phyloP scores from a whole-genome alignment of 2,329 filamentous ascomycete species.

The Dissoconium aciculare region DNA sequence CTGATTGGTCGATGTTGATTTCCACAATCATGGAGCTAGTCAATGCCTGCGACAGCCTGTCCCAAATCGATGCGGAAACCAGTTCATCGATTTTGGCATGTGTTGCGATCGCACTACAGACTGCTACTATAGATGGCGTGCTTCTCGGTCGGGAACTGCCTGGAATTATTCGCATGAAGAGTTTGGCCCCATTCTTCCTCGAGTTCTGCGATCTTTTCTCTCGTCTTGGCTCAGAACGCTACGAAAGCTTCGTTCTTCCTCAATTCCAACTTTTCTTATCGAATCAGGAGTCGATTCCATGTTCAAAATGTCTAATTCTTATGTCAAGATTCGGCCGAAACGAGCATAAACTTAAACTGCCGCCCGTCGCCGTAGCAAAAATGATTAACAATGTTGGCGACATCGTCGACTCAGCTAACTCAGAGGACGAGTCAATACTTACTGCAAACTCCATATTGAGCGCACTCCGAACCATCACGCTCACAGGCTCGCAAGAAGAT shows the following conservation, averaged over 20 bases:
- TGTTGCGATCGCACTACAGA: slow-evolving; percentile 53
- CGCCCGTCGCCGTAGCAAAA: slow-evolving; percentile 1
- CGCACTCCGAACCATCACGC: too few species aligned
- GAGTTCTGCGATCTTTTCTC: slow-evolving; percentile 73
- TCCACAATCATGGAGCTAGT: slow-evolving; percentile 25
- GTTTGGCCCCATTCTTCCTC: slow-evolving; percentile 59
- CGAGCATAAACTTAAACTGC: slow-evolving; percentile 7
- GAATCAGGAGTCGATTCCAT: slow-evolving; percentile 26
- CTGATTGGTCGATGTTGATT: slow-evolving; percentile 54
- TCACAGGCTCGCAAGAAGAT: too few species aligned
- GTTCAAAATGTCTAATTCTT: slow-evolving; percentile 2
- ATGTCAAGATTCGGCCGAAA: slow-evolving; percentile 6
- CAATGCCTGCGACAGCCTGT: slow-evolving; percentile 8
- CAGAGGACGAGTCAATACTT: too few species aligned
- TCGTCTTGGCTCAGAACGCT: slow-evolving; percentile 56
- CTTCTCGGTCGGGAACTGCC: slow-evolving; percentile 55
- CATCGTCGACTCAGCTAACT: not conserved
- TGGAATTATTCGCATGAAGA: slow-evolving; percentile 48
- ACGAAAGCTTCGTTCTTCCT: slow-evolving; percentile 61
- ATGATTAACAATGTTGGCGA: slow-evolving; percentile 1
- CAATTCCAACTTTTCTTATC: slow-evolving; percentile 70
- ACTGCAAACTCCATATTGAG: too few species aligned
- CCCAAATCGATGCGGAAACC: slow-evolving; percentile 13
- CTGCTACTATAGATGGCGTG: slow-evolving; percentile 63
- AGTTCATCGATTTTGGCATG: slow-evolving; percentile 29